Conservation (phyloP, 2,329 filamentous ascomycete genomes). For the Diaporthe australafricana region DNA sequence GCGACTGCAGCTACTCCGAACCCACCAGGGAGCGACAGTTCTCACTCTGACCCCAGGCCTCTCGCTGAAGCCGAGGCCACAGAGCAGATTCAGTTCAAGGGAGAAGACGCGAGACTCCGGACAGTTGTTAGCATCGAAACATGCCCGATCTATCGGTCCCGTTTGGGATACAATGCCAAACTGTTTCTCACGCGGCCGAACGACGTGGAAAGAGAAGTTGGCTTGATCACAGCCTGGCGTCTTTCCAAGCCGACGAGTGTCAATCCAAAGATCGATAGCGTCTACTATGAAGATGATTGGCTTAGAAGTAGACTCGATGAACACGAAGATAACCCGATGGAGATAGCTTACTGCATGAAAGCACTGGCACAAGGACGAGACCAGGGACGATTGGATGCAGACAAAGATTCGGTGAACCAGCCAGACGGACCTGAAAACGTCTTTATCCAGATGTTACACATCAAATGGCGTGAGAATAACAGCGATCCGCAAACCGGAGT, state of each 20-base stretch:
- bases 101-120: not conserved
- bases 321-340: not conserved
- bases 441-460: not conserved
- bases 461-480: not conserved
- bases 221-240: constrained; percentile 3
- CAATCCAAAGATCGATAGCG: not conserved
- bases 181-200: not conserved
- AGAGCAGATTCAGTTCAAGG: not conserved
- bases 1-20: not conserved
- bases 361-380: not conserved
- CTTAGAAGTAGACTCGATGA: not conserved
- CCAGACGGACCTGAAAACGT: not conserved
- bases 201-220: not conserved
- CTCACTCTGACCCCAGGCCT: not conserved
- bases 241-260: not conserved
- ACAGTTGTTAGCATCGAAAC: not conserved
- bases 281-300: not conserved
- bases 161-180: constrained; percentile 5
- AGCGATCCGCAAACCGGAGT: not conserved
- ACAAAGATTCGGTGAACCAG: too few species aligned
- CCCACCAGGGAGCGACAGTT: not conserved
- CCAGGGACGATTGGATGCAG: not conserved
- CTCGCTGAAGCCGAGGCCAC: not conserved
- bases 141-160: not conserved
- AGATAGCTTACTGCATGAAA: not conserved